A percentile compares a stretch with the other conserved stretches of the same genome.
Evolutionary conservation across 192 early-diverging fungal species (phyloP).

Genomic region (Rhizophagus sp.): DNA sequence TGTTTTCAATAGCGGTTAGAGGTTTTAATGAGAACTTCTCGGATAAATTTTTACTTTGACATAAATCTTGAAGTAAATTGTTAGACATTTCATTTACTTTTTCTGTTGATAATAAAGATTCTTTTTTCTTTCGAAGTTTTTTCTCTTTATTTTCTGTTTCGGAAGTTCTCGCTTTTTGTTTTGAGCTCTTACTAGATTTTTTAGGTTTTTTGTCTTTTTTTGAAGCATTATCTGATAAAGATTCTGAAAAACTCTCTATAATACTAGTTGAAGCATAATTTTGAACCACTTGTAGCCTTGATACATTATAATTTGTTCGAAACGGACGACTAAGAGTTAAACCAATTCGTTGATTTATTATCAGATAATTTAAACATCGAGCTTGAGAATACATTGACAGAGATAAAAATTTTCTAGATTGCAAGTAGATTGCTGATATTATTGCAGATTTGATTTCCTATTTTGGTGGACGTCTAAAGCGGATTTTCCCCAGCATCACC

Average conservation of each 20-base stretch:
- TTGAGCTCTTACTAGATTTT: background rate
- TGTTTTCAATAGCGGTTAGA: background rate
- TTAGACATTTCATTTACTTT: background rate
- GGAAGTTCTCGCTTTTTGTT: background rate
- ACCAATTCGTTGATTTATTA: background rate
- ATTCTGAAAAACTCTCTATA: too few species aligned
- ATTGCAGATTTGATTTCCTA: too few species aligned
- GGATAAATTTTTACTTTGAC: background rate
- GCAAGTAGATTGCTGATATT: too few species aligned
- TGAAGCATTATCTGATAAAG: background rate
- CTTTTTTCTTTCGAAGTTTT: background rate
- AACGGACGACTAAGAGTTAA: background rate
- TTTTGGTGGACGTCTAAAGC: too few species aligned
- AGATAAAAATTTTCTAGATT: too few species aligned
- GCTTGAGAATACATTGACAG: background rate
- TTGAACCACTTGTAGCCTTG: background rate
- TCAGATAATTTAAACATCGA: background rate
- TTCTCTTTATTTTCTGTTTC: background rate
- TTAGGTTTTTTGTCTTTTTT: background rate
- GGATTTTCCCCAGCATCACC: too few species aligned
- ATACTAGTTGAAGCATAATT: background rate
- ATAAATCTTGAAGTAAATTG: background rate
- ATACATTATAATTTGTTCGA: background rate
- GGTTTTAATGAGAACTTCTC: background rate
- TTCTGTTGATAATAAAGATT: background rate